A percentile compares a stretch with the other conserved stretches of the same genome.
Conservation (phyloP, 73 alveolate species). For the Tetrahymena borealis region DNA sequence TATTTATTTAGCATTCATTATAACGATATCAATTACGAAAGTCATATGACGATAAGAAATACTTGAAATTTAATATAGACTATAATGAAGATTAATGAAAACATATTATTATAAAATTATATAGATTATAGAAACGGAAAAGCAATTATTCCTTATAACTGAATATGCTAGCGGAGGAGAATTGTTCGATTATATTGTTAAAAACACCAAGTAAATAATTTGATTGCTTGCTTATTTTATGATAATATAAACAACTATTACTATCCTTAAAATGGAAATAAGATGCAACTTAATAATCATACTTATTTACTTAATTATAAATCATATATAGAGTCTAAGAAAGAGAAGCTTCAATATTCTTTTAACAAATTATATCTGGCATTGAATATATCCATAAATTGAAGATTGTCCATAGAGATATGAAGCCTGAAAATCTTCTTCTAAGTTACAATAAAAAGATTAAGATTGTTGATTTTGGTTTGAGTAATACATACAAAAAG, state of each 20-base stretch:
- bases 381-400: constrained; percentile 74
- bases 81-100: neutral
- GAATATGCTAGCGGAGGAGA: constrained; percentile 87
- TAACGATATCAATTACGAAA: no score
- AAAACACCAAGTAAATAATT: constrained; percentile 19
- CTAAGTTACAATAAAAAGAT: constrained; percentile 66
- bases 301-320: no score
- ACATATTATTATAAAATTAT: constrained; percentile 21
- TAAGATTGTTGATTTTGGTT: constrained; percentile 84
- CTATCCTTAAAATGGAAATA: no score
- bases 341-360: constrained; percentile 66
- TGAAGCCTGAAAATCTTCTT: constrained; percentile 85
- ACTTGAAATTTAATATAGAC: no score
- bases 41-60: no score
- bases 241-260: no score
- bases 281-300: no score
- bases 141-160: constrained; percentile 63
- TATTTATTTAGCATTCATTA: neutral
- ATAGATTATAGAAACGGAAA: constrained; percentile 70
- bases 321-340: constrained; percentile 56
- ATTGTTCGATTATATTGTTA: constrained; percentile 66
- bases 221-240: no score
- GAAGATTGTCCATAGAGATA: constrained; percentile 81
- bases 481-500: constrained; percentile 66
- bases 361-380: constrained; percentile 78